These are phyloP conservation scores for Discostella stelligera DNA, from an alignment of 352 stramenopile genomes.

Conservation along the genomic window DNA sequence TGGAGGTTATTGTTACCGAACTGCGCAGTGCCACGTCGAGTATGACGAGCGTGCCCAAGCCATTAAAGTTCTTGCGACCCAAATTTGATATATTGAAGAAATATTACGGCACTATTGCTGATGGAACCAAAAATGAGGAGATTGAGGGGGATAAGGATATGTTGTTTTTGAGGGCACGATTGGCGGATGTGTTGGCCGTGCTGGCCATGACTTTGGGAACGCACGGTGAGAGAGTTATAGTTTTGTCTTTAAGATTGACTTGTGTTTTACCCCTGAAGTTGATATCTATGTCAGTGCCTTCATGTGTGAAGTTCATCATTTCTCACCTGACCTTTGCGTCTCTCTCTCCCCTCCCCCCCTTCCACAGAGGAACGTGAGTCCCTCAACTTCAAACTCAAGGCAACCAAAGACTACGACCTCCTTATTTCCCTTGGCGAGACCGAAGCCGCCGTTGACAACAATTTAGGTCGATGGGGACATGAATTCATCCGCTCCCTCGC, in stretches of 20 bases:
- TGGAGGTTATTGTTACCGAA: constrained; percentile 96
- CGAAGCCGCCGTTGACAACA: constrained; percentile 78
- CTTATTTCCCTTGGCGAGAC: constrained; percentile 36
- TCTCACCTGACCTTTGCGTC: neutral
- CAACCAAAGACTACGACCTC: constrained; percentile 70
- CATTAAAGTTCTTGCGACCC: constrained; percentile 97
- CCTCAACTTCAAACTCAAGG: constrained; percentile 85
- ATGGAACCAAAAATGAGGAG: neutral
- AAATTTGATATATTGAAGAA: constrained; percentile 93
- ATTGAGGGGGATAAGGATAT: constrained; percentile 81
- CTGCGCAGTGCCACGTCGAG: constrained; percentile 95
- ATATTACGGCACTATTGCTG: constrained; percentile 68
- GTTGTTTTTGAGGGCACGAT: constrained; percentile 67
- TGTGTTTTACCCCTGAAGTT: no score
- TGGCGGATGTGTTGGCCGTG: constrained; percentile 87
- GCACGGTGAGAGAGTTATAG: constrained; percentile 54
- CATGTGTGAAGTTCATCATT: no score
- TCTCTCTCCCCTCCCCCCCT: constrained; percentile 2
- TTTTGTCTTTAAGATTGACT: neutral
- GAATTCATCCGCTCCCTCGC: constrained; percentile 97
- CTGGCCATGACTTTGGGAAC: constrained; percentile 98
- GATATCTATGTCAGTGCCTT: no score
- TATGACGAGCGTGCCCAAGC: constrained; percentile 99
- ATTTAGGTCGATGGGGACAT: constrained; percentile 96
- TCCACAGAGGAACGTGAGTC: constrained; percentile 74